Conservation (phyloP, 208 protist species). For the Acanthamoeba culbertsoni region DNA sequence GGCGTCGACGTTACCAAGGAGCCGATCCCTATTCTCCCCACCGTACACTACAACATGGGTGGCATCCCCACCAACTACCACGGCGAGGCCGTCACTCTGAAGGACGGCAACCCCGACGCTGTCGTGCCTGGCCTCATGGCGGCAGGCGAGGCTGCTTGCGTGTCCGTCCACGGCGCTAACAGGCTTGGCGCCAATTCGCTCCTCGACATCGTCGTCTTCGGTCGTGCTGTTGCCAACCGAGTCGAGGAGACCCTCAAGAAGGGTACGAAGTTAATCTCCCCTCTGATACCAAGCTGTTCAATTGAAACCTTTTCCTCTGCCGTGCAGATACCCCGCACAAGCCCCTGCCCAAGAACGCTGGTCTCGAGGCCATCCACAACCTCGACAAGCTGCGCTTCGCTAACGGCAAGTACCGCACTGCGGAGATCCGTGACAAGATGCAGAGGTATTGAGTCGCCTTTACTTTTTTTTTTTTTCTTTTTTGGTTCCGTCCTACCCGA, state of each 20-base stretch:
- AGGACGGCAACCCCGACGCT: constrained; percentile 87
- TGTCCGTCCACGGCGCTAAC: constrained; percentile 98
- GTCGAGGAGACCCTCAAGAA: constrained; percentile 93
- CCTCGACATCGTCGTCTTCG: constrained; percentile 99
- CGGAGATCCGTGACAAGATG: constrained; percentile 95
- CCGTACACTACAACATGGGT: constrained; percentile 99
- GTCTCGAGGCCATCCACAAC: constrained; percentile 93
- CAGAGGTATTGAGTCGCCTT: too few species aligned
- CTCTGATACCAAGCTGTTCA: neutral
- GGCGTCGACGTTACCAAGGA: constrained; percentile 99
- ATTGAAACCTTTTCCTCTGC: neutral
- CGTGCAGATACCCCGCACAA: constrained; percentile 77
- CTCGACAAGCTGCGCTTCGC: constrained; percentile 94
- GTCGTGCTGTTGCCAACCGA: constrained; percentile 94
- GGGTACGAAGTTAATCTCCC: constrained; percentile 68
- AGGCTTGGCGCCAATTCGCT: constrained; percentile 98
- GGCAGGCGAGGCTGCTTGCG: constrained; percentile 95
- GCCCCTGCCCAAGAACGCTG: constrained; percentile 86
- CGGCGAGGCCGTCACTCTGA: constrained; percentile 82
- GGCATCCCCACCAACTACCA: constrained; percentile 89
- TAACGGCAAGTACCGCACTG: constrained; percentile 89
- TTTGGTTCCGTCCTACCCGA: too few species aligned
- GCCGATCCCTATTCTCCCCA: constrained; percentile 98
- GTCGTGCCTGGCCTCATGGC: constrained; percentile 96
- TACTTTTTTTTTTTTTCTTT: too few species aligned